These are phyloP conservation scores for Artemisia argyi DNA, from an alignment of 129 eudicot genomes.

Conservation along the genomic window DNA sequence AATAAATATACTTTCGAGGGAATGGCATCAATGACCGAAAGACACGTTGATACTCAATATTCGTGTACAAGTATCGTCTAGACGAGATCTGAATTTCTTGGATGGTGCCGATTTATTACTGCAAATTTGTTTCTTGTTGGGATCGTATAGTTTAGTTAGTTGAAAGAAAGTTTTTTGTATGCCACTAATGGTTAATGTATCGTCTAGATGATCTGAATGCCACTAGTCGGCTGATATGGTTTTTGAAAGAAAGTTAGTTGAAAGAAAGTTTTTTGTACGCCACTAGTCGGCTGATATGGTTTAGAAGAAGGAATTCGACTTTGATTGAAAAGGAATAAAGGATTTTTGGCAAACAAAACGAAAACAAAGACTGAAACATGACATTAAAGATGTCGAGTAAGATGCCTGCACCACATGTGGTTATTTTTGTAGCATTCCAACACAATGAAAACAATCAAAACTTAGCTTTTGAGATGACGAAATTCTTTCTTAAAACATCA, in stretches of 20 bases:
- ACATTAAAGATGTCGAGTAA: constrained; percentile 7
- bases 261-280: neutral
- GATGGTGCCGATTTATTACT: neutral
- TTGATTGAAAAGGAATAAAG: no score
- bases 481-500: neutral
- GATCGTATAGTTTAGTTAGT: no score
- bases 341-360: neutral
- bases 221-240: no score
- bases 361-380: constrained; percentile 8
- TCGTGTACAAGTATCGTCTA: no score
- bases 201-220: no score
- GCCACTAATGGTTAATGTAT: no score
- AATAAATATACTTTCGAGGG: neutral
- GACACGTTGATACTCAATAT: neutral
- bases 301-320: no score
- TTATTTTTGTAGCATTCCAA: neutral
- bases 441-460: neutral
- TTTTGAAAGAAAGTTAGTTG: no score
- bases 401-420: constrained; percentile 13
- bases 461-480: neutral
- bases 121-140: no score
- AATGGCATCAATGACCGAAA: constrained; percentile 5
- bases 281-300: no score
- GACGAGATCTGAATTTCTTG: neutral
- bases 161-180: neutral